Evolutionary conservation across 2,329 filamentous ascomycete genomes (phyloP), one percentile per base, ranked within the genome.

Genomic region (Gaeumannomyces tritici): DNA sequence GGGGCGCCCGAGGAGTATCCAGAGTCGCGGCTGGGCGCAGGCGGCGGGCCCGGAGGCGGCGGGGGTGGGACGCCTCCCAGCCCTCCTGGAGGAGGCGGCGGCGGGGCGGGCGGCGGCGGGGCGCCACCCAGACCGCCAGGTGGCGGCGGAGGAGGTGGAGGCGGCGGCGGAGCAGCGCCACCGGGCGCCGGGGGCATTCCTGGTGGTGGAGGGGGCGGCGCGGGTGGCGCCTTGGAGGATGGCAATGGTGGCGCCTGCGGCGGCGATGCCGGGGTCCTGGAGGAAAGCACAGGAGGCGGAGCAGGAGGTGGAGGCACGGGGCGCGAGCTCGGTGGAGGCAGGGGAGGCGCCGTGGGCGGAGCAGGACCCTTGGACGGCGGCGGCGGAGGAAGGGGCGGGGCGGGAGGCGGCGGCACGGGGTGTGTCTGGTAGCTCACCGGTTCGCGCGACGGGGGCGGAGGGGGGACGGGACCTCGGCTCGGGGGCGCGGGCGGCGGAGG

Each of bases 381-480:
- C 42, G 79, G 75, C 21, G 79, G 80, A 58, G 73, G 51, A n/a
- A 55, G 73, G 7, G 73, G 74, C 3, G 70, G 70, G 65, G 72
- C 68, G 63, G 70, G 71, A 35, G 63, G 64, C 21, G 28, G 56
- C n/a, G 56, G 56, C 4, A 33, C 56, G 9, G 29, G 18, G 56
- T 58, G 56, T 35, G 13, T 5, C n/a, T 55, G 54, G 54, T 66
- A 63, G 21, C 64, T 61, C 42, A 65, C 67, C 51, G 72, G 63
- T 60, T 73, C 70, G 65, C 77, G 72, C 42, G 79, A 80, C 21
- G 87, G 84, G 3, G 86, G 89, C 12, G 89, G 89, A 35, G 90
- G 90, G 65, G 91, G 90, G 24, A 88, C 85, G 51, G 87, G 79
- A 33, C 84, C 85, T 66, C 90, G 86, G 71, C 82, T 86, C 51